phyloP scores from a whole-genome alignment of 768 basidiomycete genomes.

The Boletellus ananiceps region DNA sequence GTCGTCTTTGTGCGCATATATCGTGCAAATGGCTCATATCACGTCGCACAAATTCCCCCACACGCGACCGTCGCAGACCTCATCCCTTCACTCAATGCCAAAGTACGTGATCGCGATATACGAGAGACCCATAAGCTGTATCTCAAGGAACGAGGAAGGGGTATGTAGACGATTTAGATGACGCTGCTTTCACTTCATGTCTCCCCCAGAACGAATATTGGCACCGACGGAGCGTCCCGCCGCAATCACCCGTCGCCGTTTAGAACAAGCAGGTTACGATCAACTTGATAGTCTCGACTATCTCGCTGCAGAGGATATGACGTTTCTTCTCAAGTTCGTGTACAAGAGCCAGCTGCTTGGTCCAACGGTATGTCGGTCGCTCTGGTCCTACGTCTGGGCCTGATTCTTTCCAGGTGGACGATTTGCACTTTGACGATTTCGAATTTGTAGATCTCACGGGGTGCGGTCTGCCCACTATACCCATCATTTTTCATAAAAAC shows the following conservation, averaged over 20 bases:
- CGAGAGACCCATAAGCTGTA: conserved; percentile 65
- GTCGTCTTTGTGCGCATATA: conserved; percentile 70
- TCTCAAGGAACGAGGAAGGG: conserved; percentile 71
- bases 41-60: conserved; percentile 61
- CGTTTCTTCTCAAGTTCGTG: conserved; percentile 84
- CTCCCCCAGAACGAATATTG: conserved; percentile 69
- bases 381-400: neutral
- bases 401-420: conserved; percentile 55
- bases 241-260: conserved; percentile 72
- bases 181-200: neutral
- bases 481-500: conserved; percentile 78
- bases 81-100: conserved; percentile 55
- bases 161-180: conserved; percentile 34
- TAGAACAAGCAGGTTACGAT: conserved; percentile 88
- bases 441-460: conserved; percentile 80
- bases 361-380: conserved; percentile 45
- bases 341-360: conserved; percentile 76
- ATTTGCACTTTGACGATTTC: conserved; percentile 63
- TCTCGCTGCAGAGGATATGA: conserved; percentile 71
- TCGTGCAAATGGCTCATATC: conserved; percentile 65
- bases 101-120: conserved; percentile 46
- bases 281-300: conserved; percentile 74
- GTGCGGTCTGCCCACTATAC: conserved; percentile 79
- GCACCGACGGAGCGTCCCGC: conserved; percentile 79
- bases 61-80: conserved; percentile 66